Conservation (phyloP, 345 rosid genomes). For the Hypericum perforatum region DNA sequence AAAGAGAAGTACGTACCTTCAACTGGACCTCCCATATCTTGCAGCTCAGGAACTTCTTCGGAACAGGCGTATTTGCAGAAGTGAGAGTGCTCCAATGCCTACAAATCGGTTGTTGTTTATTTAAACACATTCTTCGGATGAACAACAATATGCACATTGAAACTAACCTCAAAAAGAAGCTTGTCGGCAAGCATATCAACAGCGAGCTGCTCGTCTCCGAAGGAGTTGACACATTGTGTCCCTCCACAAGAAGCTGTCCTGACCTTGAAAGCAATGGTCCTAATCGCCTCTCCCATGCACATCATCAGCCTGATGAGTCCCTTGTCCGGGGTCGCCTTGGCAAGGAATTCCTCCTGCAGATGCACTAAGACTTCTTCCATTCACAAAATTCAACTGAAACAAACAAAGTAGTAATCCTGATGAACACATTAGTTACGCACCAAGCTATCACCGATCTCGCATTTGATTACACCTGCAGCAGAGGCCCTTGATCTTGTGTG, state of each 20-base stretch:
- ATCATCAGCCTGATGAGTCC: slow-evolving; percentile 60
- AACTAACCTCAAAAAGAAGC: slow-evolving; percentile 78
- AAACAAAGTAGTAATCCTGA: background rate
- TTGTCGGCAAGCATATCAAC: slow-evolving; percentile 90
- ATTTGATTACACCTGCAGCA: slow-evolving; percentile 40
- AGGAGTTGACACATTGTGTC: slow-evolving; percentile 84
- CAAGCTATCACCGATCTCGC: slow-evolving; percentile 94
- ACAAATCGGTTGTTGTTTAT: background rate
- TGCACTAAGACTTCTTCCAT: background rate
- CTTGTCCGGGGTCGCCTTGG: slow-evolving; percentile 75
- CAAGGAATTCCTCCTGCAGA: slow-evolving; percentile 77
- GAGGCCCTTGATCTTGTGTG: slow-evolving; percentile 41
- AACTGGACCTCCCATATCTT: slow-evolving; percentile 92
- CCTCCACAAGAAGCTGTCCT: slow-evolving; percentile 98
- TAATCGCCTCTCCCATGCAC: slow-evolving; percentile 94
- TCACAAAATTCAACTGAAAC: background rate
- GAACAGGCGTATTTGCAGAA: slow-evolving; percentile 95
- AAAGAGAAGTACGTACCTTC: slow-evolving; percentile 46
- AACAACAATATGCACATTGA: too few species aligned
- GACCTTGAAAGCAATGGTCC: slow-evolving; percentile 83
- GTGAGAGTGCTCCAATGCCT: slow-evolving; percentile 90
- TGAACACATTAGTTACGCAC: slow-evolving; percentile 29
- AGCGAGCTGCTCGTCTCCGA: slow-evolving; percentile 97
- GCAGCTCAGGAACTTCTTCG: slow-evolving; percentile 91
- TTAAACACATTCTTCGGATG: too few species aligned